These are phyloP conservation scores for Flaveria trinervia DNA, from an alignment of 129 eudicot genomes.

Conservation along the genomic window DNA sequence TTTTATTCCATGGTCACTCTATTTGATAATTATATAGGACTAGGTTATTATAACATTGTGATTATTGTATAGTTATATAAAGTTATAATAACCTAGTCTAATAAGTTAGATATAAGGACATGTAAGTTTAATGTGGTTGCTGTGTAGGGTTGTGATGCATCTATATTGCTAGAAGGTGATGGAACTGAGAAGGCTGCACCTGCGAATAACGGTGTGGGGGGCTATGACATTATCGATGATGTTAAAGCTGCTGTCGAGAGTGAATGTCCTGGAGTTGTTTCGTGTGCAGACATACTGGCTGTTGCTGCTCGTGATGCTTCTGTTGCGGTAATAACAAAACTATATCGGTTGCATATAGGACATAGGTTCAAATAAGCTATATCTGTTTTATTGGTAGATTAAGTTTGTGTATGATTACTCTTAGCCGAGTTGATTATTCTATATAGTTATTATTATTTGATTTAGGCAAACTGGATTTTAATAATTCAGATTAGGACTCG, in stretches of 20 bases:
- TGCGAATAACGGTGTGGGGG: constrained; percentile 57
- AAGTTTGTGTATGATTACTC: background rate
- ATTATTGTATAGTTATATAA: too few relatives aligned
- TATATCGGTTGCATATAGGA: too few relatives aligned
- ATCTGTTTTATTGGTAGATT: too few relatives aligned
- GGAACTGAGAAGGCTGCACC: constrained; percentile 49
- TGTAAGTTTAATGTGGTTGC: background rate
- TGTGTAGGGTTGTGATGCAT: constrained; percentile 84
- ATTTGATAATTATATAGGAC: background rate
- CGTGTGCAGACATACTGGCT: constrained; percentile 86
- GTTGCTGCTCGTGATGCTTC: constrained; percentile 83
- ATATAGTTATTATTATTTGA: too few relatives aligned
- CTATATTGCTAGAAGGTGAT: constrained; percentile 56
- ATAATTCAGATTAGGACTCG: too few relatives aligned
- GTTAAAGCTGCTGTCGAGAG: constrained; percentile 62
- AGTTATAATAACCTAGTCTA: too few relatives aligned
- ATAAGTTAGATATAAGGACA: too few relatives aligned
- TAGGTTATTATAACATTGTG: too few relatives aligned
- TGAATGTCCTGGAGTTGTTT: constrained; percentile 73
- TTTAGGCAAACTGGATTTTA: too few relatives aligned
- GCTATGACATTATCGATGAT: constrained; percentile 63
- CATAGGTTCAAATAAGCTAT: too few relatives aligned
- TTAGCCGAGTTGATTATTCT: too few relatives aligned
- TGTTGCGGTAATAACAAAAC: constrained; percentile 27
- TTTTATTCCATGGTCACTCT: background rate